Evolutionary conservation across 768 basidiomycete species (phyloP), one percentile per base, ranked within the genome.

Genomic region (Xerocomellus amylosporus): DNA sequence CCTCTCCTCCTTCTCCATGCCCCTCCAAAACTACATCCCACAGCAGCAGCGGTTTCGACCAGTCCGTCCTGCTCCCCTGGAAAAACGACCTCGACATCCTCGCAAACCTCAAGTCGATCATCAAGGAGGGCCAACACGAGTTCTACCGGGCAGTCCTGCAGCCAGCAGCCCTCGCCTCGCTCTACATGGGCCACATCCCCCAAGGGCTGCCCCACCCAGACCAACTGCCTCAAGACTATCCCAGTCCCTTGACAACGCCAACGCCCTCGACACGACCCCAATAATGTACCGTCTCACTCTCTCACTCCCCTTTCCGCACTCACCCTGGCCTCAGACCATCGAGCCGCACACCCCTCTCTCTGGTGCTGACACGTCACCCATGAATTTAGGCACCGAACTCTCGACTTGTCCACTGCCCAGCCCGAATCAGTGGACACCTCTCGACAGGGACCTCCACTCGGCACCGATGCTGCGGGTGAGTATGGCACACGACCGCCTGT

Each of bases 11-110:
- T 78, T 73, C 60, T 61, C 68, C 30, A 79, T 74, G 68, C 59
- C 70, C 5, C 77, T 73, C 65, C 65, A 60, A 52, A 69, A 63
- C 58, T 66, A 72, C 68, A 69, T 64, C 57, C 40, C 53, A 49
- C 61, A 66, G 36, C 68, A 65, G 44, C 57, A 68, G 36, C 62
- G 45, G 54, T 66, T 67, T 50, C 72, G 54, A 24, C 59, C 63
- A 56, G 51, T 63, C 58, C 56, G 61, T 63, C n/a, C 64, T 79
- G 0, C 79, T 81, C 3, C 76, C 80, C 64, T n/a, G n/a, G n/a
- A n/a, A n/a, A n/a, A n/a, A n/a, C n/a, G 89, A 90, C 71, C 79
- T 90, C 57, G 86, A 89, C 66, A 78, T 85, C 31, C 78, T 91
- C 55, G 83, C 90, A 71, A 83, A 83, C 52, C 82, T 91, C 68